A percentile compares a stretch with the other conserved stretches of the same genome.
Evolutionary conservation across 345 rosid species (phyloP).

Genomic region (Cardiospermum halicacabum): DNA sequence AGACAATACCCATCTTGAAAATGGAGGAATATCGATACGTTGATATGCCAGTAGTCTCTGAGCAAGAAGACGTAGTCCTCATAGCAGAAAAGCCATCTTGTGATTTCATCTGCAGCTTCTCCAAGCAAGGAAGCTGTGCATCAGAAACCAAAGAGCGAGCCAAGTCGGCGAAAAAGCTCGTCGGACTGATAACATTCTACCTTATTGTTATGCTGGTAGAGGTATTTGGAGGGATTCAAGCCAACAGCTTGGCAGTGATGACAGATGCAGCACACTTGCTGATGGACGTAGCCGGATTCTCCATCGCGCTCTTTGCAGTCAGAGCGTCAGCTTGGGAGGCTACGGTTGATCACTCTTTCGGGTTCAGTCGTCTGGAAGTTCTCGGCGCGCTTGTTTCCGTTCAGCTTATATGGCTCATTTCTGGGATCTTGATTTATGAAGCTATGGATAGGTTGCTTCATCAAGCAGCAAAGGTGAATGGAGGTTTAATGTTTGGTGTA

Average conservation of each 20-base stretch:
- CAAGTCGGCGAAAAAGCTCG: constrained; percentile 45
- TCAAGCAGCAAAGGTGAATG: constrained; percentile 42
- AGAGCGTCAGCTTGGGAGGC: constrained; percentile 90
- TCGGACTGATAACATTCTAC: constrained; percentile 43
- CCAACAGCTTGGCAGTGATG: constrained; percentile 77
- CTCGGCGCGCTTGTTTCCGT: constrained; percentile 76
- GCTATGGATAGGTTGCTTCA: constrained; percentile 56
- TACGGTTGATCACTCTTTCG: constrained; percentile 55
- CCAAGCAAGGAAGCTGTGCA: constrained; percentile 32
- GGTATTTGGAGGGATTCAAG: constrained; percentile 66
- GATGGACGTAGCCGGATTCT: constrained; percentile 64
- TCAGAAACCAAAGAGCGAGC: constrained; percentile 41
- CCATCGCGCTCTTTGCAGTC: constrained; percentile 59
- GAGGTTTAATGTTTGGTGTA: constrained; percentile 63
- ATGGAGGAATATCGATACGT: constrained; percentile 26
- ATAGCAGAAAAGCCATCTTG: constrained; percentile 18
- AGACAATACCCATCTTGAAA: constrained; percentile 33
- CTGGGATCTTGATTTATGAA: constrained; percentile 57
- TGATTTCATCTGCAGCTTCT: constrained; percentile 40
- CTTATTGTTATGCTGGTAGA: constrained; percentile 53
- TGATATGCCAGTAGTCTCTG: constrained; percentile 37
- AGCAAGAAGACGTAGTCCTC: constrained; percentile 20
- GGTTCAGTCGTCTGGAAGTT: constrained; percentile 68
- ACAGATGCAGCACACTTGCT: constrained; percentile 86
- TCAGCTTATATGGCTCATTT: constrained; percentile 77